Evolutionary conservation across 2,329 filamentous ascomycete species (phyloP).

Genomic region (Beauveria brongniartii): DNA sequence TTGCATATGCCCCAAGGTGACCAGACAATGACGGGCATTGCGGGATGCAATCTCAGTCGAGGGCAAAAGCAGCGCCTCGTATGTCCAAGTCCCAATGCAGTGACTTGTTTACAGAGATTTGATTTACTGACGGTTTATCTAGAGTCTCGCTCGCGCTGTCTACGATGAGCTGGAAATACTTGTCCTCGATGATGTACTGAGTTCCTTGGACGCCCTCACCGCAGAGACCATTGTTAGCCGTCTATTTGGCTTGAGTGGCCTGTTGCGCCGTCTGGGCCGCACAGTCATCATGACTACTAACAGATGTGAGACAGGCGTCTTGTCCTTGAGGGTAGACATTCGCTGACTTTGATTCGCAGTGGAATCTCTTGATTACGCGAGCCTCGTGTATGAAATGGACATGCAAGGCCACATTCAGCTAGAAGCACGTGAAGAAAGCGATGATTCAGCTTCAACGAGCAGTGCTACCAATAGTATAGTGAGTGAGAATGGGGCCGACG

Average conservation of each 20-base stretch:
- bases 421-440: too few relatives aligned
- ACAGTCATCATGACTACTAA: constrained; percentile 9
- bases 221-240: not conserved
- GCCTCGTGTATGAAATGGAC: too few relatives aligned
- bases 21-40: not conserved
- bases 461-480: too few relatives aligned
- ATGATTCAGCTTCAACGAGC: too few relatives aligned
- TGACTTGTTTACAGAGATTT: not conserved
- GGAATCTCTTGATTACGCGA: too few relatives aligned
- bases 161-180: not conserved
- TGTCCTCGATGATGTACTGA: constrained; percentile 7
- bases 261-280: not conserved
- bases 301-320: not conserved
- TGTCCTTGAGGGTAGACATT: not conserved
- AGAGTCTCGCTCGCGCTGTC: constrained; percentile 1
- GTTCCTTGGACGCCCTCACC: not conserved
- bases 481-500: too few relatives aligned
- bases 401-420: too few relatives aligned
- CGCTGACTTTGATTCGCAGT: not conserved
- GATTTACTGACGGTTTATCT: too few relatives aligned
- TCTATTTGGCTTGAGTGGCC: not conserved
- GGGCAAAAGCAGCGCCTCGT: constrained; percentile 9
- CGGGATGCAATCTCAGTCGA: constrained; percentile 4
- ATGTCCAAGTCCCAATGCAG: not conserved
- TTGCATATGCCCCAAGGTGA: not conserved